Base-by-base conservation (phyloP, 2,329 filamentous ascomycete species). In the Esteya vermicola region DNA sequence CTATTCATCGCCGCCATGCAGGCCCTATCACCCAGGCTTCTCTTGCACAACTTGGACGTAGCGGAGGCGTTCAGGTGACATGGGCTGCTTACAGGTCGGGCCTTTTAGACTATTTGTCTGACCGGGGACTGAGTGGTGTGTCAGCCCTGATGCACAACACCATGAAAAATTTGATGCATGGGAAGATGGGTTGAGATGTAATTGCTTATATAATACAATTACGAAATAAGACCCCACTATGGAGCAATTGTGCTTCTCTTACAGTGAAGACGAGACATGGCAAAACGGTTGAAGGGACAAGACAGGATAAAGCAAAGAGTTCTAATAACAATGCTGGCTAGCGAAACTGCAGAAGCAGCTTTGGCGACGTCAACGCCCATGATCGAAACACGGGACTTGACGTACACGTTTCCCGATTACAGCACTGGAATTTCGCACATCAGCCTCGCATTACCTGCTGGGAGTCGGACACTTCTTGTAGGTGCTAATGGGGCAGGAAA, bases 401-500 rank as follows among this genome's bases (percentile, higher is more conserved):
- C 77, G 47, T 98, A 96, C 70, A 78, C 73, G 33, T 98, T 96
- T 62, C 83, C 81, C 14, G 84, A 93, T 66, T 80, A 82, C 55
- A 78, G 79, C 33, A 74, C 71, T n/a, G 91, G 89, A 42, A 68
- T 98, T 25, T 64, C 70, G 38, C 62, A 86, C 58, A 72, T 98
- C 51, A 68, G 64, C 21, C 72, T 98, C 40, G 67, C 77, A 45
- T 75, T 96, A 20, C 89, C 91, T 4, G 67, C 85, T 0, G 78
- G 81, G 42, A 91, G 84, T 44, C 81, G 91, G 45, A 94, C 89
- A 2, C 74, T 96, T 13, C 71, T 96, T 31, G 93, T 96, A 54
- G 91, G 91, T 52, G 89, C 91, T 57, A 98, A 98, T 60, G 91
- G 91, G 47, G 89, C 91, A 18, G 91, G 91, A 49, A 98, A 98